Conservation (phyloP, 768 basidiomycete species). For the Pisolithus microcarpus region DNA sequence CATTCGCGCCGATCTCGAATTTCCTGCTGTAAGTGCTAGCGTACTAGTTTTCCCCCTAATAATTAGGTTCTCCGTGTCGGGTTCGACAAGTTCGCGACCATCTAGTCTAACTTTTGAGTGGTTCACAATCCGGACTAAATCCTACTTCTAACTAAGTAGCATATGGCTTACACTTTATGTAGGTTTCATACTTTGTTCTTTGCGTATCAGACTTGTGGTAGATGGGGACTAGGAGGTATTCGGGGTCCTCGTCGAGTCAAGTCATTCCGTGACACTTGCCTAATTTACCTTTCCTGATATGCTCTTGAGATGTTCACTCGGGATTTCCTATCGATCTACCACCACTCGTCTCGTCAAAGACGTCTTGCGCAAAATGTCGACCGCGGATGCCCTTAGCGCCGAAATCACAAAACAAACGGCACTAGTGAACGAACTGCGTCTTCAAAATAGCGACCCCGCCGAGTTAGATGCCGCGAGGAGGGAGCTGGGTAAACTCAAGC, state of each 20-base stretch:
- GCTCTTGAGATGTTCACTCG: slow-evolving; percentile 11
- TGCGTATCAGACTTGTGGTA: too few species aligned
- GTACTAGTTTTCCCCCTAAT: too few species aligned
- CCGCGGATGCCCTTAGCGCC: slow-evolving; percentile 38
- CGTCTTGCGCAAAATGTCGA: slow-evolving; percentile 31
- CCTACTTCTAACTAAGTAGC: too few species aligned
- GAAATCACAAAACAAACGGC: slow-evolving; percentile 51
- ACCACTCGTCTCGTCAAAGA: slow-evolving; percentile 10
- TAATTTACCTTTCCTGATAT: slow-evolving; percentile 15
- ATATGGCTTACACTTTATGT: too few species aligned
- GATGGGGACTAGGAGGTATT: slow-evolving; percentile 7
- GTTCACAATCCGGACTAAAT: too few species aligned
- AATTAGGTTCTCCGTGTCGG: too few species aligned
- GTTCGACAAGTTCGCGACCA: too few species aligned
- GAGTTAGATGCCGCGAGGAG: slow-evolving; percentile 58
- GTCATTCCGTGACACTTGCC: neutral
- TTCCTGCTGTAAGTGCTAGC: too few species aligned
- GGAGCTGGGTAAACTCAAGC: slow-evolving; percentile 65
- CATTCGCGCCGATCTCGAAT: too few species aligned
- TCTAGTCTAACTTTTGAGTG: too few species aligned
- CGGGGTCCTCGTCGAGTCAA: slow-evolving; percentile 23
- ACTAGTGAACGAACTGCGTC: slow-evolving; percentile 55
- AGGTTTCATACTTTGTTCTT: too few species aligned
- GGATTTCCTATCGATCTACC: slow-evolving; percentile 30
- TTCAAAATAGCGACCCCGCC: slow-evolving; percentile 44